Evolutionary conservation across 192 early-diverging fungal genomes (phyloP).

Genomic region (Phlyctochytrium arcticum): DNA sequence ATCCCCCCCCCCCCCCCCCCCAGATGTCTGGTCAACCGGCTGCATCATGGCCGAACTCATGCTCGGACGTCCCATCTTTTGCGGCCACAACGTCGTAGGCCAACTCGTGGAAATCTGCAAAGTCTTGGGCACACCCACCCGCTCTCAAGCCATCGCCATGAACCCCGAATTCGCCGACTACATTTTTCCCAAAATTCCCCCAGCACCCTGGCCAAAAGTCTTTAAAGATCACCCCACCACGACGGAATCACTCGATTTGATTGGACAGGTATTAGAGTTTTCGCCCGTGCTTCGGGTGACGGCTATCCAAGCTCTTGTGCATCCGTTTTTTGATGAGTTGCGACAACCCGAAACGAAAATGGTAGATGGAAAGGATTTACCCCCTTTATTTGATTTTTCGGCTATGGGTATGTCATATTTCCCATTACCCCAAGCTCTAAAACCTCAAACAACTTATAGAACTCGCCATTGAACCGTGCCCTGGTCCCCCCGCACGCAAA

Average conservation of each 20-base stretch:
- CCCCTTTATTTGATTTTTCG: conserved; percentile 90
- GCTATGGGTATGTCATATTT: conserved; percentile 50
- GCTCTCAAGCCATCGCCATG: conserved; percentile 94
- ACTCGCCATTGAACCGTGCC: conserved; percentile 74
- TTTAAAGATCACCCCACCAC: conserved; percentile 77
- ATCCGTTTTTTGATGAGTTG: conserved; percentile 97
- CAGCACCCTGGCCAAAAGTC: conserved; percentile 84
- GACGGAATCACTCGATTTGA: conserved; percentile 82
- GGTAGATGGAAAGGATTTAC: conserved; percentile 78
- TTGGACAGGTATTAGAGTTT: conserved; percentile 85
- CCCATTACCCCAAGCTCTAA: neutral
- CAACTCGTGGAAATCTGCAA: conserved; percentile 99
- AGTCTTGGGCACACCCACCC: conserved; percentile 91
- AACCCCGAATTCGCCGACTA: conserved; percentile 98
- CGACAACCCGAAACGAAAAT: conserved; percentile 77
- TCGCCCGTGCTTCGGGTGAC: conserved; percentile 77
- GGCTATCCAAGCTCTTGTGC: conserved; percentile 86
- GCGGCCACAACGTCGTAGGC: conserved; percentile 91
- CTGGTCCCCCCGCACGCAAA: conserved; percentile 82
- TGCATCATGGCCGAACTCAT: conserved; percentile 97
- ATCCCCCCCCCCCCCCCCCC: too few species aligned
- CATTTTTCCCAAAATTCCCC: conserved; percentile 97
- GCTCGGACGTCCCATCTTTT: conserved; percentile 91
- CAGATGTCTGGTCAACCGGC: conserved; percentile 98
- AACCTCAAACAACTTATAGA: conserved; percentile 46